Evolutionary conservation across 2,329 filamentous ascomycete species (phyloP).

Genomic region (Colletotrichum brevisporum): DNA sequence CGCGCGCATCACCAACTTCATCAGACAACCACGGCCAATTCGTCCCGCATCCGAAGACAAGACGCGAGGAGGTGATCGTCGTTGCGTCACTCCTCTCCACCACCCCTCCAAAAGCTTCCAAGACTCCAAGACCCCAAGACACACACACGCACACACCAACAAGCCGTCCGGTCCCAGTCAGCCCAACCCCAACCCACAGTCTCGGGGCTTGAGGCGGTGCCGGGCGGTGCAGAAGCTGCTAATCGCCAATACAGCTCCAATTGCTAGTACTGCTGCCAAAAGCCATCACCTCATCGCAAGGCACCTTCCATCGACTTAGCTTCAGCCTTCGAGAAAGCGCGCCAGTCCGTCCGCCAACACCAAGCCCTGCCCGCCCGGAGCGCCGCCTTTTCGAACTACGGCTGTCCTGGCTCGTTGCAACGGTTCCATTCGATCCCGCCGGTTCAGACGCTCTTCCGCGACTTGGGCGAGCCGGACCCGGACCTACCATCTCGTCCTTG

Average conservation of each 20-base stretch:
- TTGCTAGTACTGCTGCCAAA: background rate
- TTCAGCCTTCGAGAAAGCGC: background rate
- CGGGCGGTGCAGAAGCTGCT: constrained; percentile 9
- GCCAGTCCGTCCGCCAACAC: no score
- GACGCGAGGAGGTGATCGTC: constrained; percentile 8
- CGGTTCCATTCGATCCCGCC: constrained; percentile 22
- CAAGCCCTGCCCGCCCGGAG: background rate
- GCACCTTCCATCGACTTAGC: no score
- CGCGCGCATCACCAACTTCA: no score
- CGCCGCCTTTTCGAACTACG: constrained; percentile 11
- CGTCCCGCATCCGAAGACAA: constrained; percentile 1
- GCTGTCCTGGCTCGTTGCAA: constrained; percentile 20
- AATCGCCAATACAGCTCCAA: background rate
- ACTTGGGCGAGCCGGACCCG: background rate
- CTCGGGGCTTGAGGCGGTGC: constrained; percentile 32
- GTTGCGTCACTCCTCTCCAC: constrained; percentile 18
- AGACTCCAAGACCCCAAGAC: no score
- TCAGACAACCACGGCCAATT: no score
- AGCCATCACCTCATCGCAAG: no score
- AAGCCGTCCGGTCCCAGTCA: constrained; percentile 19
- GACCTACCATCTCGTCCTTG: constrained; percentile 22
- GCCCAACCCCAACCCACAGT: constrained; percentile 25
- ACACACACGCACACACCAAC: no score
- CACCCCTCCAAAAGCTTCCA: background rate
- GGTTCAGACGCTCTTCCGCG: constrained; percentile 5